Evolutionary conservation across 2,329 filamentous ascomycete genomes (phyloP).

Genomic region (Fusarium dimerum): DNA sequence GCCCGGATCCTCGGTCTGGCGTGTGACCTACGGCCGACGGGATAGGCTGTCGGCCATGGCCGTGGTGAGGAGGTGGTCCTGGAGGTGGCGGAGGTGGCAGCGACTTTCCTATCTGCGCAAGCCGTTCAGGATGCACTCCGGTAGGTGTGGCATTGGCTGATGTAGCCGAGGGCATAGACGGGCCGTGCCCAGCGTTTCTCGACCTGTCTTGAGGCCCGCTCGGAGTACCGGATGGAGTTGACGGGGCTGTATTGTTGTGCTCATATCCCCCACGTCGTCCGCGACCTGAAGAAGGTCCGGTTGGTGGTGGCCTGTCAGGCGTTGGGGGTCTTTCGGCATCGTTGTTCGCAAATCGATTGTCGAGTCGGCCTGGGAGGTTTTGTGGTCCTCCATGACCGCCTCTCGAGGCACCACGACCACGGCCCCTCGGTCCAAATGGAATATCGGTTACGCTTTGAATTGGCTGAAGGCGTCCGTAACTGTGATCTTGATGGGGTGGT

Average conservation of each 20-base stretch:
- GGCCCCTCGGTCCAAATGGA: conserved; percentile 58
- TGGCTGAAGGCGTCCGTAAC: conserved; percentile 62
- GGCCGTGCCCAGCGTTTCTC: conserved; percentile 37
- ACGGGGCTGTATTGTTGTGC: conserved; percentile 29
- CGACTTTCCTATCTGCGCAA: conserved; percentile 46
- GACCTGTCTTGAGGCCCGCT: conserved; percentile 42
- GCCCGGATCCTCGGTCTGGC: conserved; percentile 31
- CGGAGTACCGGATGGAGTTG: conserved; percentile 30
- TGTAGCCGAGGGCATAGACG: conserved; percentile 25
- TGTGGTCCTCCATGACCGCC: conserved; percentile 36
- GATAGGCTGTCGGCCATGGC: conserved; percentile 34
- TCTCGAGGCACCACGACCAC: conserved; percentile 46
- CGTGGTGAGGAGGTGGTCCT: conserved; percentile 29
- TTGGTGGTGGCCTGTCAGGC: conserved; percentile 54
- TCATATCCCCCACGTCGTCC: conserved; percentile 48
- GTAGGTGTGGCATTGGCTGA: conserved; percentile 28
- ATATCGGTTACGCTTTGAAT: conserved; percentile 48
- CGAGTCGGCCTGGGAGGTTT: conserved; percentile 41
- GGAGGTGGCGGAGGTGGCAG: conserved; percentile 36
- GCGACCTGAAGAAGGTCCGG: conserved; percentile 53
- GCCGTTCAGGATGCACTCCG: conserved; percentile 52
- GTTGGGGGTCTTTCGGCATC: conserved; percentile 46
- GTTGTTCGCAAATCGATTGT: conserved; percentile 42
- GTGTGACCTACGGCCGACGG: conserved; percentile 27
- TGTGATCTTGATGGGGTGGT: conserved; percentile 56